A percentile compares a stretch with the other conserved stretches of the same genome.
These are phyloP conservation scores for Microdochium nivale DNA, from an alignment of 2,329 filamentous ascomycete species.

Conservation along the genomic window DNA sequence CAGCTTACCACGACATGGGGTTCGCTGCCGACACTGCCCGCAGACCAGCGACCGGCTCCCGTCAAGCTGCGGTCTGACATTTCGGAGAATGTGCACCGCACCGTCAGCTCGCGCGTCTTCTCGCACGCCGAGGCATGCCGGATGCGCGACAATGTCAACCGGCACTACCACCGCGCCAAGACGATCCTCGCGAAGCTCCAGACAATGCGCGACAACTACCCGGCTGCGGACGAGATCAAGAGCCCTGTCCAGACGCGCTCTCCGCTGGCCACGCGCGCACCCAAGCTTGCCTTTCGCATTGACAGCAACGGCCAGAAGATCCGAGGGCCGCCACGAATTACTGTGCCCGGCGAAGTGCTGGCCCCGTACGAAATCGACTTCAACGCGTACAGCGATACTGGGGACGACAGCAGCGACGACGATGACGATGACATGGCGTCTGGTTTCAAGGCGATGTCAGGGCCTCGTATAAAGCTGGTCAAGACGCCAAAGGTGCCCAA, in stretches of 20 bases:
- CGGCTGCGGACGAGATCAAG: slow-evolving; percentile 39
- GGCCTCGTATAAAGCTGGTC: slow-evolving; percentile 41
- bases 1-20: slow-evolving; percentile 50
- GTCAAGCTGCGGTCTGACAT: slow-evolving; percentile 49
- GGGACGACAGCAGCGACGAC: slow-evolving; percentile 43
- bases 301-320: slow-evolving; percentile 36
- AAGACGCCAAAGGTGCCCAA: slow-evolving; percentile 38
- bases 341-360: slow-evolving; percentile 57
- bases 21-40: slow-evolving; percentile 38
- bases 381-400: slow-evolving; percentile 45
- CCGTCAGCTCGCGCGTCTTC: slow-evolving; percentile 46
- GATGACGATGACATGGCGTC: slow-evolving; percentile 41
- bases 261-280: slow-evolving; percentile 38
- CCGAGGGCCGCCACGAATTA: slow-evolving; percentile 46
- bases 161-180: slow-evolving; percentile 53
- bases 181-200: slow-evolving; percentile 50
- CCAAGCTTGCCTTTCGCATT: slow-evolving; percentile 36
- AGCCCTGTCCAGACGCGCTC: slow-evolving; percentile 44
- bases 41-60: slow-evolving; percentile 37
- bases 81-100: slow-evolving; percentile 46
- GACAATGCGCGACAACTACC: slow-evolving; percentile 52
- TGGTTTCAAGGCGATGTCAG: slow-evolving; percentile 15
- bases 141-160: slow-evolving; percentile 54
- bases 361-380: slow-evolving; percentile 58
- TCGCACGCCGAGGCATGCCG: slow-evolving; percentile 54